Base-by-base conservation (phyloP, 2,329 filamentous ascomycete genomes). In the Alternaria hordeiaustralica region DNA sequence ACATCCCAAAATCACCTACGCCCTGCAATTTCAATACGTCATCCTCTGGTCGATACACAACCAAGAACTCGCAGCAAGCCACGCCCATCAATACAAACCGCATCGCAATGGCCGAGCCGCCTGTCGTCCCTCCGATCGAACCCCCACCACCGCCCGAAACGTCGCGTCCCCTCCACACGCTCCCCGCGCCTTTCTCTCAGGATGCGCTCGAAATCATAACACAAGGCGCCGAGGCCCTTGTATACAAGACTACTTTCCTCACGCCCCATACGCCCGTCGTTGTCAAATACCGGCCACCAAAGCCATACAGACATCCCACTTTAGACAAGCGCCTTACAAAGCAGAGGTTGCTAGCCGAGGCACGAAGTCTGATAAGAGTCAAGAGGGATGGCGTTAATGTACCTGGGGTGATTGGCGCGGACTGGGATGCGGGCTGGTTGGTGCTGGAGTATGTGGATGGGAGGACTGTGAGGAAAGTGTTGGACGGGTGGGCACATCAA, bases 221-320 rank as follows among this genome's bases (percentile, higher is more conserved):
- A 61, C 96, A 98, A 86, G 96, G 96, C 82, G 96, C 96, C 78
- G 96, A 99, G 87, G 94, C 93, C 64, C 93, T 95, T 69, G 88
- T 99, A 77, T 98, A 96, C 88, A 90, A 89, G 80, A 95, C 93
- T 18, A 90, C 88, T 59, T 96, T 93, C 82, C 89, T 97, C 58
- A 79, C 86, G 2, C 87, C 92, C 43, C 79, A 84, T 60, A 84
- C 88, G 10, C 88, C 91, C 13, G 92, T 90, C 77, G 93, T 95
- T 1, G 88, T 98, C 66, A 99, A 99, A 83, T 90, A 96, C 85
- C 92, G 96, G 1, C 94, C 95, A 0, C 86, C 89, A 25, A 99
- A 99, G 83, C 88, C 92, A 25, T 99, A 97, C 87, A 89, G 96
- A 20, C 96, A 99, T 81, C 92, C 94, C 6, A 88, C 87, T 20